Evolutionary conservation across 805 yeast species (phyloP), one percentile per base, ranked within the genome.

Genomic region (Saccharomycodes ludwigii): DNA sequence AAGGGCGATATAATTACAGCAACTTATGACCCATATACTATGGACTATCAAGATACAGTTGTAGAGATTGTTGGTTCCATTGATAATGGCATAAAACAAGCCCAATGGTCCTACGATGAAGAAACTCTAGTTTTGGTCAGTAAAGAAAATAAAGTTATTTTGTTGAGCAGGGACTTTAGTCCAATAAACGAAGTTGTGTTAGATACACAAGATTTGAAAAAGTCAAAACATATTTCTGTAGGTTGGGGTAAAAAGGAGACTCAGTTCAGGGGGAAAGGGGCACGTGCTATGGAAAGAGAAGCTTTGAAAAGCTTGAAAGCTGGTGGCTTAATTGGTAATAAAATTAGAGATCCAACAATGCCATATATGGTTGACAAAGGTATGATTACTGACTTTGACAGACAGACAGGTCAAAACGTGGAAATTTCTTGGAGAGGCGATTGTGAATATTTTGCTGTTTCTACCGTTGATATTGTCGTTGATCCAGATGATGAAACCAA

Each of bases 161-260:
- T 86, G 15, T 63, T 91, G 33, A 77, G 86, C 23, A 67, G 94
- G 40, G 59, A 68, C 26, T 80, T 85, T 40, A 96, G 88, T 41
- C 82, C 86, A 2, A 65, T 88, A 16, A 59, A 71, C 8, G 96
- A 88, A 47, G 65, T 64, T 34, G 52, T 56, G 19, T 54, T 85
- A 37, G 54, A 65, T 28, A 59, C 68, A 0, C 67, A 65, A 6
- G 98, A 91, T 50, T 63, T 86, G 29, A 52, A 59, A 21, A 57
- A 71, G 30, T 76, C 85, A 2, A 76, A 75, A 42, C 95, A 91
- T 49, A 95, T 91, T 22, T 77, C 88, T 18, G 95, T 91, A 26
- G 99, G 99, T 17, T 91, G 99, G 99, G 99, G 99, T 48, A 81
- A 79, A 39, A 76, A 78, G 43, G 97, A 88, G 53, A 91, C 99